Evolutionary conservation across 768 basidiomycete genomes (phyloP), one percentile per base, ranked within the genome.

Genomic region (Clavaria fumosa): DNA sequence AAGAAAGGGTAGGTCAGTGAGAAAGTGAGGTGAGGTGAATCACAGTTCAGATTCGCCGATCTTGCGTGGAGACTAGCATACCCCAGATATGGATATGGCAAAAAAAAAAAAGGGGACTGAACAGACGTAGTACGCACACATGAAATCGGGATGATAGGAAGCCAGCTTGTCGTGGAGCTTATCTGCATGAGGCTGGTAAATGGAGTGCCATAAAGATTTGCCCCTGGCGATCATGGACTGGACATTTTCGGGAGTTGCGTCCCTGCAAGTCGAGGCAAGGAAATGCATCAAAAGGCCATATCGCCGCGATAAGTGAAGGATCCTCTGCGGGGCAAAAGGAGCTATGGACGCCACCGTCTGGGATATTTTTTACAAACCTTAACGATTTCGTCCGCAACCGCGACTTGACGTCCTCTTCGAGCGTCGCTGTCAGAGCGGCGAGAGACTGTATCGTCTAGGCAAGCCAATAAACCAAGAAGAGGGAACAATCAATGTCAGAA

Each of bases 101-200:
- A n/a, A n/a, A n/a, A n/a, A n/a, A 17, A 32, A 20, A 34, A 30
- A 26, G 43, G 51, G 48, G 48, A 43, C 20, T 7, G 10, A 23
- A n/a, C 22, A 10, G 11, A 7, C n/a, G n/a, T n/a, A n/a, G 54
- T 50, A 74, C 83, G 63, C 58, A 88, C 84, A 66, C 57, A 89
- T 86, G 63, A 93, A 84, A 66, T 93, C 89, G 43, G 89, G 89
- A 58, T 93, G 89, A 63, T 86, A 84, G 39, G 72, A 69, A 53
- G 69, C 77, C 45, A 93, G 68, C 63, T 89, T 93, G 62, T 75
- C 63, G 59, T 85, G 72, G 53, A 93, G 73, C 62, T 91, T 93
- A 63, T 74, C 75, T 52, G 76, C 78, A 63, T 88, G 82, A 54
- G 88, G 88, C 55, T 73, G 63, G 57, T 93, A 93, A 58, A 93